Base-by-base conservation (phyloP, 352 stramenopile genomes). In the Phytophthora boehmeriae region DNA sequence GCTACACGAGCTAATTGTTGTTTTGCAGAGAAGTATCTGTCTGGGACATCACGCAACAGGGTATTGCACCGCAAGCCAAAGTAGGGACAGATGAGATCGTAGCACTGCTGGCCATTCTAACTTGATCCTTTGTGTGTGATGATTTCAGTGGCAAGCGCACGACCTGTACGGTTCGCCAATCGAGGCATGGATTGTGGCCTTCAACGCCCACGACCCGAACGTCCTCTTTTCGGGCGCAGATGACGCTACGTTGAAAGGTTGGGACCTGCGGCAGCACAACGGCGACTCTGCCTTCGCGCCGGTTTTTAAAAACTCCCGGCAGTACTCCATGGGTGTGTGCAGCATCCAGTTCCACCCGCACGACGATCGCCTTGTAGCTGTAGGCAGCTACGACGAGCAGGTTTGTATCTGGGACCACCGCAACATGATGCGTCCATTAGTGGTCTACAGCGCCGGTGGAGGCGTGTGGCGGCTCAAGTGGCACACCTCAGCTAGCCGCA, bases 391-490 rank as follows among this genome's bases (percentile, higher is more conserved):
- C 70, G 87, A 95, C 60, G 85, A 94, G 56, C 66, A 83, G 45
- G 65, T 94, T 34, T 88, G 75, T 52, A 66, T 93, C 44, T 95
- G 87, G 87, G 87, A 95, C 56, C 56, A 71, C 20, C 85, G 87
- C 47, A 75, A 68, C 44, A 91, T 92, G 86, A 70, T 53, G 23
- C 44, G 54, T 11, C 78, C 87, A 22, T 57, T 92, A 30, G 58
- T 68, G 4, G 71, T 63, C 13, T 68, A 75, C 53, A 50, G 57
- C 32, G 88, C 83, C 5, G 86, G 84, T 16, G 86, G 86, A 35
- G 86, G 86, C 36, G 80, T 95, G 39, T 95, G 86, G 86, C 79
- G 86, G 34, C 68, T 95, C 34, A 95, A 95, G 62, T 95, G 86
- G 86, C 83, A 95, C 16, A 82, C 86, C 4, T 59, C 59, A 6